Base-by-base conservation (phyloP, 495 filamentous ascomycete genomes). In the Lasiosphaeris hirsuta region DNA sequence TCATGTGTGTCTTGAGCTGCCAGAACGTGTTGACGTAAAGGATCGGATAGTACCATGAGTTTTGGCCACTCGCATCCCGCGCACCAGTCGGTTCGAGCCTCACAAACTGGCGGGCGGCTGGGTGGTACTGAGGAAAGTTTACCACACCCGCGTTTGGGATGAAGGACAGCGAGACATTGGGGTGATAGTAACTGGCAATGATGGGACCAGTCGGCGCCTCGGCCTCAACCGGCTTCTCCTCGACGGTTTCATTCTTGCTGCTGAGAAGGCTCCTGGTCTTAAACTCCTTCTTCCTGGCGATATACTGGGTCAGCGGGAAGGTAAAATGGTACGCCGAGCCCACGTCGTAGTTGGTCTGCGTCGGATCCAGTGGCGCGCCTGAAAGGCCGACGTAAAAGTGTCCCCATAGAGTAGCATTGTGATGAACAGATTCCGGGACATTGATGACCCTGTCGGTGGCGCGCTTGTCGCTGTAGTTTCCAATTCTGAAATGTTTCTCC, bases 1-100 rank as follows among this genome's bases (percentile, higher is more conserved):
- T 88, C 94, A 97, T 97, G 58, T 97, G 92, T 56, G 81, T 82
- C 67, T 81, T 88, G 61, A 98, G 78, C 72, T 97, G 90, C 94
- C 94, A 98, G 76, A 98, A 98, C 5, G 91, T 94, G 72, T 97
- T 98, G 70, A 92, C 71, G 67, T 86, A 98, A 33, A 96, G 71
- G 53, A 96, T 85, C 4, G 94, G 94, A 68, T 80, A 98, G 72
- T 97, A 98, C 94, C 94, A 98, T 42, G 88, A 88, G 74, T 97
- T 92, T 69, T 91, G 82, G 7, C 94, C 94, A 5, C 84, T 84
- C 5, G 74, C 79, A 72, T 98, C 94, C 35, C 94, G 57, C 80
- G 89, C 69, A 79, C 88, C 59, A 69, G 90, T 75, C 1, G 72
- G 72, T 66, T 97, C 94, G 44, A 96, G 80, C 34, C 84, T 82